phyloP scores from a whole-genome alignment of 2,329 filamentous ascomycete genomes.

The Cercospora brassicicola region DNA sequence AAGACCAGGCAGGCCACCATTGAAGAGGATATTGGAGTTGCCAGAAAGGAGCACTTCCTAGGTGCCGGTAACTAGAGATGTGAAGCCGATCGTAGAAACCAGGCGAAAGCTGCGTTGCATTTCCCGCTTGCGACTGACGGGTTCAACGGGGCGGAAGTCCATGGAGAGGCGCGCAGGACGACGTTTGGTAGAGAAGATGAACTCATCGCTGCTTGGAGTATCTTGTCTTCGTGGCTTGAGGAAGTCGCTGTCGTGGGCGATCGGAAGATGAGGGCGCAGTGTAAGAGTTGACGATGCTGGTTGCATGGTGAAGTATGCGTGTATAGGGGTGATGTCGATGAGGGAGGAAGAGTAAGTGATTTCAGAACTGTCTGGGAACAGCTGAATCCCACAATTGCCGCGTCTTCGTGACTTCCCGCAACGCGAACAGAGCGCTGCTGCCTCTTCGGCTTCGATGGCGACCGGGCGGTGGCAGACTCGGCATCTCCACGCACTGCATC shows the following conservation, averaged over 20 bases:
- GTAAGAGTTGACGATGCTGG: no score
- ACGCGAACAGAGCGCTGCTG: no score
- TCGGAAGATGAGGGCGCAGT: neutral
- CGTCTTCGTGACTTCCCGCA: no score
- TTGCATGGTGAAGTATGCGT: neutral
- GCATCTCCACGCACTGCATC: no score
- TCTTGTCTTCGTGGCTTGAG: neutral
- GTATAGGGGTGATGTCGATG: neutral
- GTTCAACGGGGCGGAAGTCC: conserved; percentile 10
- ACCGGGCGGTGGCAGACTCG: no score
- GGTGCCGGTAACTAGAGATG: conserved; percentile 53
- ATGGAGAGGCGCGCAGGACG: conserved; percentile 10
- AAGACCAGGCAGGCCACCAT: conserved; percentile 34
- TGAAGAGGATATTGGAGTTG: conserved; percentile 29
- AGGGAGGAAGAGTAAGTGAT: no score
- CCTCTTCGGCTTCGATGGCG: no score
- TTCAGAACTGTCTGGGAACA: no score
- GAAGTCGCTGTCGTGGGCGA: neutral
- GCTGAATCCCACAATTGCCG: no score
- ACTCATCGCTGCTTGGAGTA: neutral
- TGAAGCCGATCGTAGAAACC: conserved; percentile 43
- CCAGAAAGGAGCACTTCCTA: conserved; percentile 48
- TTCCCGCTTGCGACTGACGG: conserved; percentile 22
- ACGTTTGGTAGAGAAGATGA: neutral
- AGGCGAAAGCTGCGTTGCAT: conserved; percentile 31